These are phyloP conservation scores for Brassica hybrid DNA, from an alignment of 441 rosid genomes.

Conservation along the genomic window DNA sequence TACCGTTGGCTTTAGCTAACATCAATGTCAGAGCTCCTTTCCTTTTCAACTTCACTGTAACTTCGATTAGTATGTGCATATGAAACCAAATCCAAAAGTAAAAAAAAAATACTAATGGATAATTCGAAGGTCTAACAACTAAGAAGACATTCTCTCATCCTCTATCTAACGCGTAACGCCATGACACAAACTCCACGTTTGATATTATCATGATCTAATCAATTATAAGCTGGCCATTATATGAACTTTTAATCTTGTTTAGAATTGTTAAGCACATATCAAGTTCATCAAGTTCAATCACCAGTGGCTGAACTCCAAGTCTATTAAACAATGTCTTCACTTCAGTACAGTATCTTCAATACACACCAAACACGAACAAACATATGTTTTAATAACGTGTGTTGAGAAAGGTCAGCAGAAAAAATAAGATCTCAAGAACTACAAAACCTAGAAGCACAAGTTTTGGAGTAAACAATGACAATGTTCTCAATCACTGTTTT, in stretches of 20 bases:
- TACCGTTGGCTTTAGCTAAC: slow-evolving; percentile 57
- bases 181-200: background rate
- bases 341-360: slow-evolving; percentile 80
- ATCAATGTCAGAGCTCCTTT: slow-evolving; percentile 72
- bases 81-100: too few relatives aligned
- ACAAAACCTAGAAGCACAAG: slow-evolving; percentile 87
- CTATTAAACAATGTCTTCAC: slow-evolving; percentile 81
- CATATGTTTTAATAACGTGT: background rate
- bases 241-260: too few relatives aligned
- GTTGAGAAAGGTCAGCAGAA: too few relatives aligned
- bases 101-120: too few relatives aligned
- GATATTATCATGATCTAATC: background rate
- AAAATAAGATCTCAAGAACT: background rate
- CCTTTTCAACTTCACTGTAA: slow-evolving; percentile 61
- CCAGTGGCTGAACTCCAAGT: slow-evolving; percentile 78
- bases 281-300: slow-evolving; percentile 84
- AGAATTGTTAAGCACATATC: slow-evolving; percentile 49
- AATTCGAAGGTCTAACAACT: background rate
- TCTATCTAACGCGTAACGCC: background rate
- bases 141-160: background rate
- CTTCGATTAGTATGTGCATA: too few relatives aligned
- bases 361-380: background rate
- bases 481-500: slow-evolving; percentile 71
- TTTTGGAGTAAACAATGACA: slow-evolving; percentile 90
- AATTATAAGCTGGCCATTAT: background rate